phyloP scores from a whole-genome alignment of 345 rosid genomes.

The Aquilaria sinensis region DNA sequence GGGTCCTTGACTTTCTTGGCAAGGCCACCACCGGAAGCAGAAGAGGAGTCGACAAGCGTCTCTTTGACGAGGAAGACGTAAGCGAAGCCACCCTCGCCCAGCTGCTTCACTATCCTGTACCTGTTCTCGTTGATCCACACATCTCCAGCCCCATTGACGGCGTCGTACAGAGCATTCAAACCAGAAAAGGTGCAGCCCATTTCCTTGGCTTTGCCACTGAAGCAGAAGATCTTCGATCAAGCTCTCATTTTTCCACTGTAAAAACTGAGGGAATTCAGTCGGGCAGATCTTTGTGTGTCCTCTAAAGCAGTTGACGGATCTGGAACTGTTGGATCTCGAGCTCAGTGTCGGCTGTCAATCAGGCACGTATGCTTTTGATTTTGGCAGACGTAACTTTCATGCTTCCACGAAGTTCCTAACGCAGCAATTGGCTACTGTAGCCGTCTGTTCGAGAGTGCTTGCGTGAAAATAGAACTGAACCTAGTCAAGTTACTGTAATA shows the following conservation, averaged over 20 bases:
- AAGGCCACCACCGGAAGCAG: constrained; percentile 50
- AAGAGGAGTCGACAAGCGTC: constrained; percentile 46
- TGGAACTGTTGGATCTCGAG: background rate
- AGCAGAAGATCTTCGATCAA: constrained; percentile 23
- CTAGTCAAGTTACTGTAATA: too few species aligned
- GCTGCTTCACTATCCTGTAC: constrained; percentile 83
- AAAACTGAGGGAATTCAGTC: background rate
- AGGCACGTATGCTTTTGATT: too few species aligned
- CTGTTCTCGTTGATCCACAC: constrained; percentile 99
- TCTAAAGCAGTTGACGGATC: background rate
- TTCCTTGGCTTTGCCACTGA: background rate
- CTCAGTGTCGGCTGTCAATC: too few species aligned
- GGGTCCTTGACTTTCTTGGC: constrained; percentile 87
- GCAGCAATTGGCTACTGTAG: too few species aligned
- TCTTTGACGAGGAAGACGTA: constrained; percentile 84
- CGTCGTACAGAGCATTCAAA: constrained; percentile 84
- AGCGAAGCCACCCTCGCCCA: constrained; percentile 98
- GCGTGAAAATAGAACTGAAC: too few species aligned
- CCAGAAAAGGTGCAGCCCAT: constrained; percentile 98
- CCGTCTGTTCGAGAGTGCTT: too few species aligned
- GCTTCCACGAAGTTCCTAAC: too few species aligned
- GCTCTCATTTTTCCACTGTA: constrained; percentile 20
- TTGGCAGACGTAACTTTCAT: too few species aligned
- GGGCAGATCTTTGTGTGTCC: constrained; percentile 1
- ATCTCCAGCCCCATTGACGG: constrained; percentile 86